Base-by-base conservation (phyloP, 768 basidiomycete species). In the Trametes maxima region DNA sequence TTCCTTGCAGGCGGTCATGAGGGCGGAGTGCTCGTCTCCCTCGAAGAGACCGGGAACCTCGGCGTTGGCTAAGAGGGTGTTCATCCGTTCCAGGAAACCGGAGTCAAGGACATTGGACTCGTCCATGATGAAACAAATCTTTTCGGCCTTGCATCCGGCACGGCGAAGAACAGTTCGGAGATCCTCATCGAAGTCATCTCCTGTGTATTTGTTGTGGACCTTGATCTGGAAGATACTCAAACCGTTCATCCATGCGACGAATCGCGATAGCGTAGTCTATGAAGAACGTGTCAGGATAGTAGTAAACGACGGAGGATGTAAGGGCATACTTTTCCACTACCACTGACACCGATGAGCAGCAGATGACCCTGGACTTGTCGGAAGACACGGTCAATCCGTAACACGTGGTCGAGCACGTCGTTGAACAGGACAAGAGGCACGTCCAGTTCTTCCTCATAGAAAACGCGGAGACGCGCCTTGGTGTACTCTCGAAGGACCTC, bases 31-130 rank as follows among this genome's bases (percentile, higher is more conserved):
- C 72, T 99, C 97, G 69, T 99, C 97, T n/a, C 97, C 97, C 75
- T 99, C 97, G 72, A 99, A 99, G n/a, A 99, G 82, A 74, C 97
- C 97, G 0, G 97, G 97, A n/a, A 99, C 95, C 74, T 99, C 97
- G n/a, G 97, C 97, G 69, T 99, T 99, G 42, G 97, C 97, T 16
- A 99, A 84, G 14, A 99, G 85, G 0, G 97, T 99, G 74, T 99
- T 99, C 96, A 99, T 98, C n/a, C 97, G 87, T 73, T 99, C 97
- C 65, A 99, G 78, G 83, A 99, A 99, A 47, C 97, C 97, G 13
- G 97, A 96, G 73, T 99, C 97, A 35, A 98, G 88, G 13, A 98
- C 97, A 69, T 99, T 98, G 3, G 97, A 98, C 74, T 99, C 97
- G 74, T 99, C 97, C 97, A 99, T 98, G 78, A 99, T 98, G 82